These are phyloP conservation scores for Hygrocybe coccinea DNA, from an alignment of 768 basidiomycete species.

Conservation along the genomic window DNA sequence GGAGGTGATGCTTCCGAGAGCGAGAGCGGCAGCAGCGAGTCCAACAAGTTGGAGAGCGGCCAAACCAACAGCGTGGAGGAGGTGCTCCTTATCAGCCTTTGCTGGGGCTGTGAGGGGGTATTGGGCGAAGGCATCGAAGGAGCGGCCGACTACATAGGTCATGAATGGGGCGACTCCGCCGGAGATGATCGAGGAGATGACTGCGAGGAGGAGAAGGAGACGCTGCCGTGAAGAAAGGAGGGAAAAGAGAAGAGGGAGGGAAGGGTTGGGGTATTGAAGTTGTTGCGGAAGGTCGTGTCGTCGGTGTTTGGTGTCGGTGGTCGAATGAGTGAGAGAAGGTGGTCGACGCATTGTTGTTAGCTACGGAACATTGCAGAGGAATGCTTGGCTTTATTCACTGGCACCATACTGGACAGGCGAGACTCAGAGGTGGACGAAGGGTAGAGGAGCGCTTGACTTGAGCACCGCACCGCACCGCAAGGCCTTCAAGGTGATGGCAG, in stretches of 20 bases:
- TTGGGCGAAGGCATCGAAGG: slow-evolving; percentile 72
- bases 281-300: no score
- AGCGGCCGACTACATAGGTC: slow-evolving; percentile 74
- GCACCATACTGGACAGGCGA: no score
- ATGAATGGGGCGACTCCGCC: slow-evolving; percentile 81
- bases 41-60: slow-evolving; percentile 62
- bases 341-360: no score
- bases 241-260: slow-evolving; percentile 49
- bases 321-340: no score
- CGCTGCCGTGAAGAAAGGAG: slow-evolving; percentile 55
- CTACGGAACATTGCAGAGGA: no score
- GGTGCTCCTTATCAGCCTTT: slow-evolving; percentile 40
- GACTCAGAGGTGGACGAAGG: no score
- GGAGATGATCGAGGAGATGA: slow-evolving; percentile 53
- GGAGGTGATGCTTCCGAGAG: slow-evolving; percentile 77
- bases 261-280: no score
- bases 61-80: slow-evolving; percentile 54
- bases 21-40: slow-evolving; percentile 59
- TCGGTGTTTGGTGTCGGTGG: no score
- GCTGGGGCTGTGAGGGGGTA: slow-evolving; percentile 43
- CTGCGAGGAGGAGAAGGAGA: slow-evolving; percentile 58
- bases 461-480: no score
- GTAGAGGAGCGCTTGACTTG: no score
- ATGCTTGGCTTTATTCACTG: no score
- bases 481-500: no score